A percentile compares a stretch with the other conserved stretches of the same genome.
These are phyloP conservation scores for Sarcodon sp. DNA, from an alignment of 768 basidiomycete genomes.

Conservation along the genomic window DNA sequence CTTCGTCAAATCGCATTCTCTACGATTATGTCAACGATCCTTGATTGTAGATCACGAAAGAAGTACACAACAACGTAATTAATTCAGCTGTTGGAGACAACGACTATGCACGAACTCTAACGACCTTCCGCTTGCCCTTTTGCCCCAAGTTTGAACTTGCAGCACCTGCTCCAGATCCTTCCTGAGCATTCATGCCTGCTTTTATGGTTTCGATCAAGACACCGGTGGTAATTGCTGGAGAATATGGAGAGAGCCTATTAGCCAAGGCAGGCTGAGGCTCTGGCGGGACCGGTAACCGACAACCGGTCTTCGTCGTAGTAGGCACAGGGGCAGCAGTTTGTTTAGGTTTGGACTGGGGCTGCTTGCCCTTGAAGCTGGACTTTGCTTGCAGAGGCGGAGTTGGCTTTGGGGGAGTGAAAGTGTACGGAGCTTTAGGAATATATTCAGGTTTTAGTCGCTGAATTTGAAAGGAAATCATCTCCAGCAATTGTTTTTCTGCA, in stretches of 20 bases:
- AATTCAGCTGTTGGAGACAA: background rate
- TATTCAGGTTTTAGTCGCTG: slow-evolving; percentile 63
- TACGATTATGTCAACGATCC: too few relatives aligned
- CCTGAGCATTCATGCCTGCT: slow-evolving; percentile 66
- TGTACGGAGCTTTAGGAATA: slow-evolving; percentile 53
- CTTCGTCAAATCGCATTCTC: slow-evolving; percentile 14
- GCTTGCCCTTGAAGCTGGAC: background rate
- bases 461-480: slow-evolving; percentile 61
- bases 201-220: slow-evolving; percentile 77
- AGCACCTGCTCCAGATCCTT: slow-evolving; percentile 26
- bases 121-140: slow-evolving; percentile 74
- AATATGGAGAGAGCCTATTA: slow-evolving; percentile 67
- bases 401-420: slow-evolving; percentile 14
- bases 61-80: too few relatives aligned
- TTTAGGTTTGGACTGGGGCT: background rate
- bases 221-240: slow-evolving; percentile 65
- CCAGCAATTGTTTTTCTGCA: slow-evolving; percentile 69
- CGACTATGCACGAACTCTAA: slow-evolving; percentile 45
- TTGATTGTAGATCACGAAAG: too few relatives aligned
- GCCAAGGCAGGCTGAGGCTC: slow-evolving; percentile 62
- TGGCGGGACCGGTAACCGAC: slow-evolving; percentile 57
- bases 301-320: slow-evolving; percentile 12
- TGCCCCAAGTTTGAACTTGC: slow-evolving; percentile 21
- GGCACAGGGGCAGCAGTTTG: slow-evolving; percentile 10
- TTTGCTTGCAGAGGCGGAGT: slow-evolving; percentile 14